A percentile compares a stretch with the other conserved stretches of the same genome.
phyloP scores from a whole-genome alignment of 371 early-diverging fungal genomes.

The Mortierella sp. region DNA sequence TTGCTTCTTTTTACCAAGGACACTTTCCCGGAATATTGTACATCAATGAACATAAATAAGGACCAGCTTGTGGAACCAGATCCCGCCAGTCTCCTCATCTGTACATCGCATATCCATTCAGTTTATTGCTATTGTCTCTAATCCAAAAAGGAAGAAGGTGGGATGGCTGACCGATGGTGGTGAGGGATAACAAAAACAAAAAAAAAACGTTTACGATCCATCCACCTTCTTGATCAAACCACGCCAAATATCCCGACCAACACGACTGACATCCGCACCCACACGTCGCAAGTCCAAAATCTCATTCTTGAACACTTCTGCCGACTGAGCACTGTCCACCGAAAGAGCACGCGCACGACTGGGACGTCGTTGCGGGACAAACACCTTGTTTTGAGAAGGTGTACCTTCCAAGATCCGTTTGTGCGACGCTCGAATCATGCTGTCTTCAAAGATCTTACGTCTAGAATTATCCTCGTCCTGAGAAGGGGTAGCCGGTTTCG shows the following conservation, averaged over 20 bases:
- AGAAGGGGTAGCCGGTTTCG: constrained; percentile 25
- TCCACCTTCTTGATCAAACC: constrained; percentile 51
- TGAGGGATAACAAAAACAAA: neutral
- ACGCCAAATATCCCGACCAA: constrained; percentile 45
- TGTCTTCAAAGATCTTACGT: constrained; percentile 38
- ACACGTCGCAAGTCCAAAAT: constrained; percentile 47
- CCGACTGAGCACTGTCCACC: constrained; percentile 44
- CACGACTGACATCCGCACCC: constrained; percentile 48
- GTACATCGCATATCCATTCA: too few relatives aligned
- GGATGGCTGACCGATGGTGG: too few relatives aligned
- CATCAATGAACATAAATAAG: too few relatives aligned
- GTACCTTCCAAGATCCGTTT: constrained; percentile 40
- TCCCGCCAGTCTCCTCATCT: too few relatives aligned
- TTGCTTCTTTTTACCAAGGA: too few relatives aligned
- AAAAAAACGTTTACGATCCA: constrained; percentile 1
- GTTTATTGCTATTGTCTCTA: too few relatives aligned
- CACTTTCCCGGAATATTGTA: too few relatives aligned
- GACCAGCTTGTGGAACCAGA: too few relatives aligned
- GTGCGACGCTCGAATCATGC: constrained; percentile 41
- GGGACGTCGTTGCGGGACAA: constrained; percentile 25
- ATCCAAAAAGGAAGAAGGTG: too few relatives aligned
- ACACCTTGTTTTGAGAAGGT: constrained; percentile 17
- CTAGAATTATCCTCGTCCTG: constrained; percentile 14
- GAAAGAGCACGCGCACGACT: constrained; percentile 39
- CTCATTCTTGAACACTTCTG: constrained; percentile 39